Conservation (phyloP, 2,329 filamentous ascomycete genomes). For the Purpureocillium takamizusanense region DNA sequence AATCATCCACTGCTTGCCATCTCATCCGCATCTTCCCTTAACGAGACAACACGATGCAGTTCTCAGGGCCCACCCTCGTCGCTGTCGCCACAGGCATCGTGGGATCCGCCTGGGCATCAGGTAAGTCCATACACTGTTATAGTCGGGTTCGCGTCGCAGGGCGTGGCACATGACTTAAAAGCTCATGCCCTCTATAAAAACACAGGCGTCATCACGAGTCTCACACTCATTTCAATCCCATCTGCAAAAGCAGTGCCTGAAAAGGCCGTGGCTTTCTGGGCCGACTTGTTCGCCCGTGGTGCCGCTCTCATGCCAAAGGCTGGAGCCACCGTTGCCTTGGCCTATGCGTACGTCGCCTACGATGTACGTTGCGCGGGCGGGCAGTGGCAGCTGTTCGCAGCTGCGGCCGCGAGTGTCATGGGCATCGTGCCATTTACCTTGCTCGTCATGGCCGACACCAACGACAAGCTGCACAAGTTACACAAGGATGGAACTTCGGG, state of each 20-base stretch:
- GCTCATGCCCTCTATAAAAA: no score
- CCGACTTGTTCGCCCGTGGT: constrained; percentile 26
- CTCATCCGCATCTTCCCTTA: no score
- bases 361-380: constrained; percentile 14
- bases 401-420: constrained; percentile 22
- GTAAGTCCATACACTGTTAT: no score
- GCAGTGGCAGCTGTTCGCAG: constrained; percentile 23
- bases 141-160: no score
- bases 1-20: no score
- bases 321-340: constrained; percentile 19
- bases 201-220: constrained; percentile 24
- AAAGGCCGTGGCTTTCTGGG: constrained; percentile 25
- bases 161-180: no score
- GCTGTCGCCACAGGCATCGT: constrained; percentile 27
- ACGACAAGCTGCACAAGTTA: constrained; percentile 18
- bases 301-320: constrained; percentile 26
- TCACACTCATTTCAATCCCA: constrained; percentile 26
- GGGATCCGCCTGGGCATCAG: constrained; percentile 27
- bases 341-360: constrained; percentile 28
- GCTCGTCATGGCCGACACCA: constrained; percentile 26
- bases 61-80: constrained; percentile 19
- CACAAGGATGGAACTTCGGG: constrained; percentile 11
- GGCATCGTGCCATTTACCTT: constrained; percentile 30
- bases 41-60: constrained; percentile 8
- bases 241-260: constrained; percentile 18